Conservation (phyloP, 2,329 filamentous ascomycete genomes). For the Diaporthe aspalathi region DNA sequence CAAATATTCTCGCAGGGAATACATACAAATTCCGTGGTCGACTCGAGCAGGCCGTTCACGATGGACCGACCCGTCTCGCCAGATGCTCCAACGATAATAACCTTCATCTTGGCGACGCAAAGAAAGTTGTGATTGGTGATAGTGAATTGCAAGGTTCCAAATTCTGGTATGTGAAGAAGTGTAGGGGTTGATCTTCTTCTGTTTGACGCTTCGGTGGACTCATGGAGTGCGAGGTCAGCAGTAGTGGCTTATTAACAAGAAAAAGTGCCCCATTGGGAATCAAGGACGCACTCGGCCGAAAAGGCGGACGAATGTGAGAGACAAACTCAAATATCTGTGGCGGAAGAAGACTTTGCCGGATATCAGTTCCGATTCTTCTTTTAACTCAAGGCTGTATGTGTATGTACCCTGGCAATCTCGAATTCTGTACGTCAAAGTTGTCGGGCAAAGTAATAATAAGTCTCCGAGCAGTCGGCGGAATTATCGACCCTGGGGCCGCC, state of each 20-base stretch:
- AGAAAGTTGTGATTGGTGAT: not conserved
- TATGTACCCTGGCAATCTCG: not conserved
- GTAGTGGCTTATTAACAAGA: not conserved
- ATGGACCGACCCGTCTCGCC: conserved; percentile 26
- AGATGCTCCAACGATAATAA: conserved; percentile 18
- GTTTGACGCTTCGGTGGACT: not conserved
- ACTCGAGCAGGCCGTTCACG: conserved; percentile 47
- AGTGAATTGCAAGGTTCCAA: not conserved
- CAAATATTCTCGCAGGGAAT: not conserved
- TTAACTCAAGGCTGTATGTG: not conserved
- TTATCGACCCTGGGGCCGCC: not conserved
- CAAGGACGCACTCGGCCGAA: not conserved
- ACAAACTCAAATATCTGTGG: not conserved
- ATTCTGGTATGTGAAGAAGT: not conserved
- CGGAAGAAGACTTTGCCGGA: not conserved
- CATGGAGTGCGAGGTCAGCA: not conserved
- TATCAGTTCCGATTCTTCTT: not conserved
- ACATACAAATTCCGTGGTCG: conserved; percentile 46
- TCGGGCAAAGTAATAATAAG: not conserved
- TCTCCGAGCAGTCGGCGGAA: conserved; percentile 8
- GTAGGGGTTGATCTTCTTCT: not conserved
- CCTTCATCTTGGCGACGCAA: conserved; percentile 20
- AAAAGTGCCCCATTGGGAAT: not conserved
- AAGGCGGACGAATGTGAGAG: not conserved
- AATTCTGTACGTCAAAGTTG: not conserved